Base-by-base conservation (phyloP, 331 rosid genomes). In the Malus hybrid region DNA sequence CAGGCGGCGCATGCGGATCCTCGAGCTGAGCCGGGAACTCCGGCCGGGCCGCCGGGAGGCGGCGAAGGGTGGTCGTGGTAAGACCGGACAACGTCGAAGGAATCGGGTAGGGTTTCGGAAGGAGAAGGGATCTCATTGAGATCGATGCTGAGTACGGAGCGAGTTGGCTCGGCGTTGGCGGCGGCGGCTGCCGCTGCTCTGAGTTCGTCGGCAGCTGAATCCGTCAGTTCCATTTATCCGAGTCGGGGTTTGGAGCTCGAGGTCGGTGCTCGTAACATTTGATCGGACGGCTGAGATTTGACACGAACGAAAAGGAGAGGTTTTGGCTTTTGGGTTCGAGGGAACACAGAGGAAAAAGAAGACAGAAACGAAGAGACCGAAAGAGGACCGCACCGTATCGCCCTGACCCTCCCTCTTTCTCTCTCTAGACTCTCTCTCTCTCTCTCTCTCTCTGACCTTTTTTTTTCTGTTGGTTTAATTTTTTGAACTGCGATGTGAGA, bases 51-150 rank as follows among this genome's bases (percentile, higher is more conserved):
- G 0, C 96, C 99, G 1, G 89, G 86, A 0, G 96, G 90, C 10
- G 93, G 97, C 0, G 88, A 89, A 3, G 97, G 98, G 79, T 95
- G 86, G 26, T 92, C 96, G 69, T 92, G 96, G 70, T 83, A 92
- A 4, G 85, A 70, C 53, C 98, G 89, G 2, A 95, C 99, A 46
- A 95, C 85, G 77, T 95, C 99, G 53, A 85, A n/a, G 28, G 90
- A 80, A 71, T 92, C 98, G 65, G 85, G 82, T 77, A 86, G 93
- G 90, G 92, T 83, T 86, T 95, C 99, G 4, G 83, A 22, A 63
- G 98, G 93, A 3, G 99, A 92, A 24, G 99, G 99, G 91, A 92
- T 90, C 99, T 95, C 93, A 80, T 95, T 95, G 78, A 95, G 97
- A 89, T 95, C 99, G 89, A 95, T 89, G 46, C 87, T 82, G 20